These are phyloP conservation scores for Calocybe indica DNA, from an alignment of 768 basidiomycete genomes.

Conservation along the genomic window DNA sequence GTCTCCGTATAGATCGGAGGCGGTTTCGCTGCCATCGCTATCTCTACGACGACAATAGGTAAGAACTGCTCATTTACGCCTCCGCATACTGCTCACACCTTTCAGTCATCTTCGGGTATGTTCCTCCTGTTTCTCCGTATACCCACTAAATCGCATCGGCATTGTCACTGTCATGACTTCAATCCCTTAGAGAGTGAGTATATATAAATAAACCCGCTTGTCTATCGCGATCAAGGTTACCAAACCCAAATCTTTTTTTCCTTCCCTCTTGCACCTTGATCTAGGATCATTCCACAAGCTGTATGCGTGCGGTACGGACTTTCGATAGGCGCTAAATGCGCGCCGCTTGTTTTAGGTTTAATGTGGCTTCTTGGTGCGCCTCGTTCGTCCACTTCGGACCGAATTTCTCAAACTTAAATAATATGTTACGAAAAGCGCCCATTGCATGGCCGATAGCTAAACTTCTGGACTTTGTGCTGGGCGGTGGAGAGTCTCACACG, in stretches of 20 bases:
- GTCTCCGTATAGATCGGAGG: constrained; percentile 38
- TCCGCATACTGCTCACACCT: background rate
- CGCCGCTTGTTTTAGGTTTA: constrained; percentile 64
- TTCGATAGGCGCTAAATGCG: constrained; percentile 70
- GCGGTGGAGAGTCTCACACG: constrained; percentile 62
- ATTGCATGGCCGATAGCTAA: constrained; percentile 80
- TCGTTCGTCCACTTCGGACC: constrained; percentile 18
- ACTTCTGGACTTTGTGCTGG: constrained; percentile 78
- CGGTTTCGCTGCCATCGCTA: constrained; percentile 68
- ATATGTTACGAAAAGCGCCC: constrained; percentile 53
- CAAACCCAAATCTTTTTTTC: constrained; percentile 21
- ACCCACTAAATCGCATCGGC: no score
- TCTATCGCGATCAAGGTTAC: background rate
- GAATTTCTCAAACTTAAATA: constrained; percentile 9
- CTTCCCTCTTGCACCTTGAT: background rate
- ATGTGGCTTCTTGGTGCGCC: constrained; percentile 57
- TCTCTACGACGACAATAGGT: constrained; percentile 77
- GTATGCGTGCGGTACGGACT: constrained; percentile 77
- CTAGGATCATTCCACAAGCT: constrained; percentile 62
- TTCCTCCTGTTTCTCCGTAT: background rate
- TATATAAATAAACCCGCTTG: no score
- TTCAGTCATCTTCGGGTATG: constrained; percentile 78
- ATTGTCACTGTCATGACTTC: no score
- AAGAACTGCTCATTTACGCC: constrained; percentile 5
- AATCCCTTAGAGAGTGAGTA: no score